A percentile compares a stretch with the other conserved stretches of the same genome.
These are phyloP conservation scores for Rachicladosporium sp. DNA, from an alignment of 2,329 filamentous ascomycete genomes.

Conservation along the genomic window DNA sequence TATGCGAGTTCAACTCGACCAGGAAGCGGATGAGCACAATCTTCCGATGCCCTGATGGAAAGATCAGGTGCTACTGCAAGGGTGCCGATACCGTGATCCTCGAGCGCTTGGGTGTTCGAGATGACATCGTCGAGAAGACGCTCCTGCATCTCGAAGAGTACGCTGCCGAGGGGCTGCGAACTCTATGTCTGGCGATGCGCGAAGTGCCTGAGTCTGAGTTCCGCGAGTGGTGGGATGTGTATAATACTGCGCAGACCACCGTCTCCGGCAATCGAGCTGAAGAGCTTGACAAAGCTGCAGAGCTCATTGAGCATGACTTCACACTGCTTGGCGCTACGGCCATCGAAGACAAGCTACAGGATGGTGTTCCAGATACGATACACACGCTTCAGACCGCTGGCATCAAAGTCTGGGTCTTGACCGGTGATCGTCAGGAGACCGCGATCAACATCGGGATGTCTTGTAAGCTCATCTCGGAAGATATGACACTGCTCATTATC, in stretches of 20 bases:
- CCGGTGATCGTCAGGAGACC: slow-evolving; percentile 93
- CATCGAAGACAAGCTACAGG: too few species aligned
- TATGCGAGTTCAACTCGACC: slow-evolving; percentile 99
- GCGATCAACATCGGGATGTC: slow-evolving; percentile 99
- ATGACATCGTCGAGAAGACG: slow-evolving; percentile 73
- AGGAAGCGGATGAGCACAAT: slow-evolving; percentile 97
- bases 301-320: slow-evolving; percentile 87
- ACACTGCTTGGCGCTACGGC: slow-evolving; percentile 87
- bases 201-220: slow-evolving; percentile 86
- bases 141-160: slow-evolving; percentile 96
- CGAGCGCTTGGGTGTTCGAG: slow-evolving; percentile 72
- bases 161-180: slow-evolving; percentile 87
- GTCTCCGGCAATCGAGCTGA: slow-evolving; percentile 86
- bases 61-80: slow-evolving; percentile 87
- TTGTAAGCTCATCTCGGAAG: slow-evolving; percentile 94
- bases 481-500: slow-evolving; percentile 94
- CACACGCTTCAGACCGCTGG: slow-evolving; percentile 92
- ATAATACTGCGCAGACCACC: slow-evolving; percentile 77
- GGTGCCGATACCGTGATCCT: slow-evolving; percentile 96
- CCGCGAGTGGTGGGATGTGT: slow-evolving; percentile 74
- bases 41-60: slow-evolving; percentile 90
- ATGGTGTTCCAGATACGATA: slow-evolving; percentile 92
- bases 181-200: slow-evolving; percentile 86
- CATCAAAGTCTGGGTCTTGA: slow-evolving; percentile 98
- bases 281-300: slow-evolving; percentile 91